A percentile compares a stretch with the other conserved stretches of the same genome.
Evolutionary conservation across 139 green algal genomes (phyloP).

Genomic region (Cymbomonas tetramitiformis): DNA sequence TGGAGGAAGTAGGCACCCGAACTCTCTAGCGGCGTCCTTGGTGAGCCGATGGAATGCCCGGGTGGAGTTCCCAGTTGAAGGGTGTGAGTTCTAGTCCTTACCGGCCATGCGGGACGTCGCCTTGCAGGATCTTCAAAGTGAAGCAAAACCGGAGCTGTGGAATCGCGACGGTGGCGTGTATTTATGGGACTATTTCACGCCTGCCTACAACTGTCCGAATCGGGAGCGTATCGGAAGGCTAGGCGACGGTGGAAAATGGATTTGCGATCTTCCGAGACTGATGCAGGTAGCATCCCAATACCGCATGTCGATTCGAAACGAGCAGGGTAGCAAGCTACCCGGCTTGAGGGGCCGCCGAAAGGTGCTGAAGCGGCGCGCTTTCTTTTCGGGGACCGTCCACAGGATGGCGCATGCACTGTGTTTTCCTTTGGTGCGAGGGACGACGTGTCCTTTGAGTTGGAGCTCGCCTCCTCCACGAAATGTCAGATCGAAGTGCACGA

Average conservation of each 20-base stretch:
- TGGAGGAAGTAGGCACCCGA: not conserved
- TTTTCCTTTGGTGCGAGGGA: conserved; percentile 23
- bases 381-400: too few species aligned
- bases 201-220: conserved; percentile 16
- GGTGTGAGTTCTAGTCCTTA: not conserved
- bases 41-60: not conserved
- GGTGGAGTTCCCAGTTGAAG: not conserved
- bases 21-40: not conserved
- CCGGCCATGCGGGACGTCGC: not conserved
- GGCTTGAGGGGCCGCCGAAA: too few species aligned
- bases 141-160: not conserved
- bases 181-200: not conserved
- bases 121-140: not conserved
- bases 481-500: too few species aligned
- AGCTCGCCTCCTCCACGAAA: too few species aligned
- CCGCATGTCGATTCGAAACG: too few species aligned
- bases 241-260: conserved; percentile 23
- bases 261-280: conserved; percentile 20
- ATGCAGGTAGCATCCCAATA: too few species aligned
- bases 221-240: conserved; percentile 17
- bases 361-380: too few species aligned
- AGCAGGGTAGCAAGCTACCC: too few species aligned
- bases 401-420: conserved; percentile 11
- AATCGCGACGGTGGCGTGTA: too few species aligned
- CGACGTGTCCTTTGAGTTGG: conserved; percentile 19